A percentile compares a stretch with the other conserved stretches of the same genome.
phyloP scores from a whole-genome alignment of 116 monocot species.

The Papilionanthe hybrid region DNA sequence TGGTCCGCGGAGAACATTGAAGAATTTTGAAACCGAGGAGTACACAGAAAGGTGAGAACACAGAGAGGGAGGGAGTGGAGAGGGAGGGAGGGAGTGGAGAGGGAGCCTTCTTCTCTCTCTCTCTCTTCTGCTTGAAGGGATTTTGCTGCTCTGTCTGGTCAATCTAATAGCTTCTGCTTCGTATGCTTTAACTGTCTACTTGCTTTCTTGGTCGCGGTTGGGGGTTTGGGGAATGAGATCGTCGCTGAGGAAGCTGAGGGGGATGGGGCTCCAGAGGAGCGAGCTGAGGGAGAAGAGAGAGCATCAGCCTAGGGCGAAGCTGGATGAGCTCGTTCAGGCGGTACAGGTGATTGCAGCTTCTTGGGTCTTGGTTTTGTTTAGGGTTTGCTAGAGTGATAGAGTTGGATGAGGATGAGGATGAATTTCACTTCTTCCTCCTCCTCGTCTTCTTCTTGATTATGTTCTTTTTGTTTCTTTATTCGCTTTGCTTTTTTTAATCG shows the following conservation, averaged over 20 bases:
- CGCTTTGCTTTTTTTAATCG: neutral
- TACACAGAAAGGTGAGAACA: neutral
- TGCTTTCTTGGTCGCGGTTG: neutral
- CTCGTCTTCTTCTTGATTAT: neutral
- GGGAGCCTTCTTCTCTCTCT: constrained; percentile 1
- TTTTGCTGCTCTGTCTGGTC: neutral
- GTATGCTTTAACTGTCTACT: neutral
- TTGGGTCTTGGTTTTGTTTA: neutral
- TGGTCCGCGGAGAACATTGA: neutral
- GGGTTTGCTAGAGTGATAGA: constrained; percentile 4
- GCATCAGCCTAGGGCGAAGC: constrained; percentile 3
- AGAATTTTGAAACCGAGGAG: neutral
- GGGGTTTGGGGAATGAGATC: constrained; percentile 9
- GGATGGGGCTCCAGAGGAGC: constrained; percentile 4
- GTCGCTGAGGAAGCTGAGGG: constrained; percentile 14
- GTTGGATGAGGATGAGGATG: neutral
- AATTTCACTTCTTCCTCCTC: neutral
- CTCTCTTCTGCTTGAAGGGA: neutral
- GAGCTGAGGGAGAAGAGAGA: constrained; percentile 13
- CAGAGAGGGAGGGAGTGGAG: neutral
- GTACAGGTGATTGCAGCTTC: neutral
- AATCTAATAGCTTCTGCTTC: neutral
- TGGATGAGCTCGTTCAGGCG: constrained; percentile 13
- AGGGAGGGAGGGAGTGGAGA: neutral
- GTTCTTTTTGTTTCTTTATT: neutral